Evolutionary conservation across 768 basidiomycete species (phyloP).

Genomic region (Naganishia vishniacii): DNA sequence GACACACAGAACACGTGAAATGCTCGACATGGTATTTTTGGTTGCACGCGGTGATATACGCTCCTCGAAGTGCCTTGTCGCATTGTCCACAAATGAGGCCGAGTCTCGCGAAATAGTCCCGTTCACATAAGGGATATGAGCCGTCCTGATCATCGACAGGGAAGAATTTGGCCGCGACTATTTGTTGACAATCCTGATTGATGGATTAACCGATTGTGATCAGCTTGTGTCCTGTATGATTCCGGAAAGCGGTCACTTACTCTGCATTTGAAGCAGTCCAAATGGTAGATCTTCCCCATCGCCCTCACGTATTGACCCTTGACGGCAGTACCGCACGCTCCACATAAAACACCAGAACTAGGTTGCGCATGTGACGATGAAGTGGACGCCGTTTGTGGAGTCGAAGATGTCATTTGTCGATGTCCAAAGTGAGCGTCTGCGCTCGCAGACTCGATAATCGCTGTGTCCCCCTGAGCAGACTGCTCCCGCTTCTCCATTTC

Average conservation of each 20-base stretch:
- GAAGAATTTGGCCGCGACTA: slow-evolving; percentile 98
- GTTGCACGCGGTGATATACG: slow-evolving; percentile 98
- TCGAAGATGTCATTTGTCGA: background rate
- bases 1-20: slow-evolving; percentile 95
- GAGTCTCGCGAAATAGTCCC: slow-evolving; percentile 92
- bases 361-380: background rate
- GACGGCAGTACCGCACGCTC: slow-evolving; percentile 54
- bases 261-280: slow-evolving; percentile 98
- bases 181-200: slow-evolving; percentile 82
- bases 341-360: slow-evolving; percentile 34
- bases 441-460: background rate
- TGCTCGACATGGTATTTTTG: slow-evolving; percentile 99
- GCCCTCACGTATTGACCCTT: slow-evolving; percentile 96
- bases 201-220: background rate
- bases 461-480: background rate
- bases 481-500: slow-evolving; percentile 14
- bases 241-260: slow-evolving; percentile 53
- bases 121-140: slow-evolving; percentile 89
- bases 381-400: background rate
- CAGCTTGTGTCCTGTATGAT: background rate
- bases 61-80: slow-evolving; percentile 84
- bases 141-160: slow-evolving; percentile 88
- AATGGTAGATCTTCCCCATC: slow-evolving; percentile 83
- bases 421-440: background rate
- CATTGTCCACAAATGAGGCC: slow-evolving; percentile 97